Conservation (phyloP, 768 basidiomycete genomes). For the Coprinopsis sp. region DNA sequence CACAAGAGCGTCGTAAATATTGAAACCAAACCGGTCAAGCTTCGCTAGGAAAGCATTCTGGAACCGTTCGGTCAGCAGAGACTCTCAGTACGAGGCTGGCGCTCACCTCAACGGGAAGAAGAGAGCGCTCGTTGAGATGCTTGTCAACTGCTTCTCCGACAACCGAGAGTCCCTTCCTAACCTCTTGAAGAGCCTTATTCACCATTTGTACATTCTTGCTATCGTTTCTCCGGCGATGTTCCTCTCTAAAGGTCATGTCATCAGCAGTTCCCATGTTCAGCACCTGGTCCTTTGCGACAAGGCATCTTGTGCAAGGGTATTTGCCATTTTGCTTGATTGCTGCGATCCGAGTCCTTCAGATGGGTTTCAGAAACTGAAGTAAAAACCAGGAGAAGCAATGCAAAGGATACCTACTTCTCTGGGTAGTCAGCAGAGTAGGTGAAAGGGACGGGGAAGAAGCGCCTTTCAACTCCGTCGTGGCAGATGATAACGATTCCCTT, state of each 20-base stretch:
- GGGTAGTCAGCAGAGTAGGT: constrained; percentile 7
- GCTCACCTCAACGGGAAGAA: background rate
- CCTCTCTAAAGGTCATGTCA: background rate
- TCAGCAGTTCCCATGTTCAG: constrained; percentile 7
- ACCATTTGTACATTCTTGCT: background rate
- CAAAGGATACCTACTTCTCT: constrained; percentile 2
- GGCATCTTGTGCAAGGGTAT: constrained; percentile 17
- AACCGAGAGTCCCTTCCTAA: background rate
- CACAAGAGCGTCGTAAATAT: constrained; percentile 22
- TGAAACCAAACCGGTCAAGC: constrained; percentile 15
- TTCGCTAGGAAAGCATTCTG: too few relatives aligned
- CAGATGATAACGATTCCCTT: background rate
- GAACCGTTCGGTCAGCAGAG: background rate
- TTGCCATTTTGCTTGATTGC: constrained; percentile 13
- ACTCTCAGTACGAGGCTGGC: too few relatives aligned
- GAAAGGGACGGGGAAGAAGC: background rate
- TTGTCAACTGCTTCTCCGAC: background rate
- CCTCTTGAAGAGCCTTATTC: background rate
- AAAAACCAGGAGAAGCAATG: background rate
- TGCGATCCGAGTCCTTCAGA: constrained; percentile 23
- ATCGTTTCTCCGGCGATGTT: background rate
- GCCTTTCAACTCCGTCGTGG: constrained; percentile 2
- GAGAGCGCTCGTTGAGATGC: background rate
- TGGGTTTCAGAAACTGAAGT: background rate
- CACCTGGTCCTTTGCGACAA: constrained; percentile 8